Percentiles rank a stretch among this genome's conserved stretches.
These are phyloP conservation scores for Porphyrellus cyaneotinctus DNA, from an alignment of 768 basidiomycete genomes.

Conservation along the genomic window DNA sequence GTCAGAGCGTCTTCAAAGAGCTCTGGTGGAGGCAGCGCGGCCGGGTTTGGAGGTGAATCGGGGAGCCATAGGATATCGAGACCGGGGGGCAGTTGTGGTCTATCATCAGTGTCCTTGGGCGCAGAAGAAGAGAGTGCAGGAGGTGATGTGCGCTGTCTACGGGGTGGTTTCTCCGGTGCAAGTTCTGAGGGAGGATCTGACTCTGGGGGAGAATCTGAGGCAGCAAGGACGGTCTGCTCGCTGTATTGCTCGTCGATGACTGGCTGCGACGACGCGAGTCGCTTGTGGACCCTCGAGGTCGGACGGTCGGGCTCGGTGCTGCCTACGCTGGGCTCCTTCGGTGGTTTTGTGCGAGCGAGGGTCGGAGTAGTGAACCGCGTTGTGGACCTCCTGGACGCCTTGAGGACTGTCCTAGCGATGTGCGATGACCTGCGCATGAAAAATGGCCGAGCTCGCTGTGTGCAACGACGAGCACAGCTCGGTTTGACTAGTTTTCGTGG, in stretches of 20 bases:
- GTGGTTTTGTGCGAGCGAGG: constrained; percentile 22
- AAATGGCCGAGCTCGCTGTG: too few species aligned
- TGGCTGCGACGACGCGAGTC: constrained; percentile 24
- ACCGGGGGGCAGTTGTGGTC: constrained; percentile 49
- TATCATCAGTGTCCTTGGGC: constrained; percentile 24
- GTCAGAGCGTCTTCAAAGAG: constrained; percentile 73
- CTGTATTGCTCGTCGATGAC: constrained; percentile 12
- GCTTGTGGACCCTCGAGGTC: constrained; percentile 20
- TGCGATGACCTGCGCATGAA: constrained; percentile 62
- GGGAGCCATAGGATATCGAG: constrained; percentile 67
- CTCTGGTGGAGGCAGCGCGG: constrained; percentile 62
- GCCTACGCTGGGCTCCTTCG: constrained; percentile 18
- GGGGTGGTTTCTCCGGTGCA: constrained; percentile 24
- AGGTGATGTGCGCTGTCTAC: constrained; percentile 13
- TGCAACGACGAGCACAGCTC: too few species aligned
- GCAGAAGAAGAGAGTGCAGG: constrained; percentile 6
- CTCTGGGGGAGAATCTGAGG: constrained; percentile 26
- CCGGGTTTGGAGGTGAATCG: constrained; percentile 25
- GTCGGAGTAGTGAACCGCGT: neutral
- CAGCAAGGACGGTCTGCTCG: constrained; percentile 5
- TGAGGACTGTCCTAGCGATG: constrained; percentile 75
- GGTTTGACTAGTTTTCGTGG: too few species aligned
- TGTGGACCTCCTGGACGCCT: too few species aligned
- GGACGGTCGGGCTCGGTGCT: constrained; percentile 5
- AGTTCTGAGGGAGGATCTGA: constrained; percentile 18